phyloP scores from a whole-genome alignment of 192 early-diverging fungal genomes.

The Phycomyces blakesleeanus region DNA sequence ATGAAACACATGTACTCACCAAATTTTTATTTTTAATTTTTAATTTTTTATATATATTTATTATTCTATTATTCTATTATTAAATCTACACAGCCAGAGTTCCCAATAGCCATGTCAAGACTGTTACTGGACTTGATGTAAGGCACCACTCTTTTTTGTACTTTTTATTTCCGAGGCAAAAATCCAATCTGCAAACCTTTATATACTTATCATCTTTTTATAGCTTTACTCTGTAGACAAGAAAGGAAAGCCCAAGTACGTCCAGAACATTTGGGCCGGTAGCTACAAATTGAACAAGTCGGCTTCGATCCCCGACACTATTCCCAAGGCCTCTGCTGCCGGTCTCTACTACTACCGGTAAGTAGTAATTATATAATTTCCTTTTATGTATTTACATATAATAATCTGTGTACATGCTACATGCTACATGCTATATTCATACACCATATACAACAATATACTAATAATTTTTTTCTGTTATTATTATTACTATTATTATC shows the following conservation, averaged over 20 bases:
- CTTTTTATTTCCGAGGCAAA: too few relatives aligned
- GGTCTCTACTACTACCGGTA: slow-evolving; percentile 28
- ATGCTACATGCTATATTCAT: too few relatives aligned
- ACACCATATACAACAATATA: too few relatives aligned
- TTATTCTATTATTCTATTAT: not conserved
- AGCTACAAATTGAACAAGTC: slow-evolving; percentile 17
- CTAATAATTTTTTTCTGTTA: too few relatives aligned
- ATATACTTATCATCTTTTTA: too few relatives aligned
- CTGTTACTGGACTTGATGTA: slow-evolving; percentile 33
- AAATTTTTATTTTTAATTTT: not conserved
- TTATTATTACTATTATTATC: too few relatives aligned
- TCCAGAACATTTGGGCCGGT: slow-evolving; percentile 30
- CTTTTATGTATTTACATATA: too few relatives aligned
- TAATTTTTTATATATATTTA: not conserved
- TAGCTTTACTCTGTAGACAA: slow-evolving; percentile 22
- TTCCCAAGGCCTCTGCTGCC: slow-evolving; percentile 20
- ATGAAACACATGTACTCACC: not conserved
- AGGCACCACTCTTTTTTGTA: not conserved
- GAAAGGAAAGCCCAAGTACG: slow-evolving; percentile 23
- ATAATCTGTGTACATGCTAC: too few relatives aligned
- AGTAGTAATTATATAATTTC: too few relatives aligned
- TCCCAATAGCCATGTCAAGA: slow-evolving; percentile 15
- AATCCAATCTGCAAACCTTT: too few relatives aligned
- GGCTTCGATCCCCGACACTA: slow-evolving; percentile 22
- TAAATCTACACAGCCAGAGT: slow-evolving; percentile 7